Evolutionary conservation across 1,139 yeast species (phyloP), one percentile per base, ranked within the genome.

Genomic region (Magnusiomyces ingens): DNA sequence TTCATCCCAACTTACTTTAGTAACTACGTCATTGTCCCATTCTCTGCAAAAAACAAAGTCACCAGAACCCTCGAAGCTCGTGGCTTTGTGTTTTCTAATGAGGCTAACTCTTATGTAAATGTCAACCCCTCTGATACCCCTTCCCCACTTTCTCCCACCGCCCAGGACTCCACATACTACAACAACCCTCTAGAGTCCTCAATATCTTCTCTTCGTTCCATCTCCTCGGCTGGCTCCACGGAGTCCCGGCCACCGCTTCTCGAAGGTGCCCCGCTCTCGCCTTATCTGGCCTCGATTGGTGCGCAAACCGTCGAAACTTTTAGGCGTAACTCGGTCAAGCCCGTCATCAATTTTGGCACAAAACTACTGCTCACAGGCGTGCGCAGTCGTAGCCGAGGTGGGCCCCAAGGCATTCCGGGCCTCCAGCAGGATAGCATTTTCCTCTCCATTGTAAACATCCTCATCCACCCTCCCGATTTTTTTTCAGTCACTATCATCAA

Each of bases 1-100:
- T 84, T 83, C 66, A 67, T 84, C 44, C 78, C 84, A 13, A 81
- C 84, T 44, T 85, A 84, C 67, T 82, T 81, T 62, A 77, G 83
- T 51, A 86, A 84, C 65, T 79, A 81, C 50, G 85, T 84, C n/a
- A 70, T 84, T 43, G 75, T 83, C 17, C 89, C 90, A 0, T 66
- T 64, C 45, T 60, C 66, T 3, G 72, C 73, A 11, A 74, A 74
- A 57, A 72, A 71, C 1, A 71, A 72, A 53, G 85, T 81, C 0
- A 64, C 77, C 2, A 62, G 63, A 35, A 75, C 80, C 4, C 65
- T 82, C 44, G 71, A 77, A 19, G 67, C 67, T 38, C 68, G 73
- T 50, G 71, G 74, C 49, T 79, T 78, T 62, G 69, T 67, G 41
- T 78, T 76, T 63, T 72, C 79, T 35, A 76, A 75, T 57, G 54